Conservation (phyloP, 306 rosid species). For the Pterocarpus santalinus region DNA sequence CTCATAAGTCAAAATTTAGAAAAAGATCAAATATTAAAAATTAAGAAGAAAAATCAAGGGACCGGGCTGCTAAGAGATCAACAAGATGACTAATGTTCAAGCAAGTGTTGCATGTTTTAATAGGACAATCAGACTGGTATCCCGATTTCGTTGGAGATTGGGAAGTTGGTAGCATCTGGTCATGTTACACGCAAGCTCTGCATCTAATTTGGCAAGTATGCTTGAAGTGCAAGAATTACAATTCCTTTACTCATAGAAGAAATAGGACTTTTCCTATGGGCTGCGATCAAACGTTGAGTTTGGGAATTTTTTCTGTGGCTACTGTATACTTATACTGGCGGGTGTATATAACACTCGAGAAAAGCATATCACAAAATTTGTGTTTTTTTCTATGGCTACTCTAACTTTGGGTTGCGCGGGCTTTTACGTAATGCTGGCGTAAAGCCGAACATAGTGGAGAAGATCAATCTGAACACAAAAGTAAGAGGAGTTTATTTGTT, state of each 20-base stretch:
- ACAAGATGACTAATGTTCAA: background rate
- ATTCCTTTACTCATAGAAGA: too few species aligned
- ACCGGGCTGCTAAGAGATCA: background rate
- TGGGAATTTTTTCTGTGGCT: background rate
- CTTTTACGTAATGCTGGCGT: background rate
- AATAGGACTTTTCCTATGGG: background rate
- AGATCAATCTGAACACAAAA: background rate
- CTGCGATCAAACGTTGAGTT: background rate
- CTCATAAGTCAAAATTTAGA: background rate
- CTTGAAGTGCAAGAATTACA: slow-evolving; percentile 18
- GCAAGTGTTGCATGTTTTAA: background rate
- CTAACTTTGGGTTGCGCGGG: background rate
- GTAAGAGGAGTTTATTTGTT: too few species aligned
- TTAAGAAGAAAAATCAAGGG: background rate
- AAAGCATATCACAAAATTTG: too few species aligned
- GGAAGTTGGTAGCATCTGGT: background rate
- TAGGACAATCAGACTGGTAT: background rate
- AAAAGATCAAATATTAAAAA: background rate
- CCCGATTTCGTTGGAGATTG: background rate
- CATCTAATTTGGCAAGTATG: background rate
- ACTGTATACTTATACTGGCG: background rate
- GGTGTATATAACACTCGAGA: too few species aligned
- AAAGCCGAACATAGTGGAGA: background rate
- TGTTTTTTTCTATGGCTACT: too few species aligned
- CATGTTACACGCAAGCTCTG: too few species aligned